Evolutionary conservation across 2,329 filamentous ascomycete species (phyloP).

Genomic region (Sphaerulina musiva): DNA sequence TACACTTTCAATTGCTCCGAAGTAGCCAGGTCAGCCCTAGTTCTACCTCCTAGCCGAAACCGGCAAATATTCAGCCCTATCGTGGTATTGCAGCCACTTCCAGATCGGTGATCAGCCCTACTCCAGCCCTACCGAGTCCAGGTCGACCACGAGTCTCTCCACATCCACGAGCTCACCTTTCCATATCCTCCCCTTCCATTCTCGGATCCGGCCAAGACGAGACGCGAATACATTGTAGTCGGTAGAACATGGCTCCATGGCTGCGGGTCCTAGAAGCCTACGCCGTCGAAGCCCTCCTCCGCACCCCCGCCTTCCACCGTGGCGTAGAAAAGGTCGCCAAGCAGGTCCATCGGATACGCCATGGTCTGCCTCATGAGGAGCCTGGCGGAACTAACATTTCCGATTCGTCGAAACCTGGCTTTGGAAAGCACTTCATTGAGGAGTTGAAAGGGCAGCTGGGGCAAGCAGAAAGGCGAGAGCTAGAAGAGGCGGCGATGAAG

Average conservation of each 20-base stretch:
- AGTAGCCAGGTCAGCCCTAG: background rate
- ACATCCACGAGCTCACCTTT: too few species aligned
- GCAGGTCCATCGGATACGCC: conserved; percentile 39
- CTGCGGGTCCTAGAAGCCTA: conserved; percentile 37
- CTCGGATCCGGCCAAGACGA: too few species aligned
- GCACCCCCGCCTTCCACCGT: conserved; percentile 50
- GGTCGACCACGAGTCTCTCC: too few species aligned
- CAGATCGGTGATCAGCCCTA: too few species aligned
- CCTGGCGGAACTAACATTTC: conserved; percentile 46
- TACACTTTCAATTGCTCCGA: background rate
- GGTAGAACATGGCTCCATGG: conserved; percentile 31
- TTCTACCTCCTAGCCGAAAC: background rate
- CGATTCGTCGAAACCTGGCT: conserved; percentile 30
- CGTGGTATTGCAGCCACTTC: too few species aligned
- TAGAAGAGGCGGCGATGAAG: conserved; percentile 12
- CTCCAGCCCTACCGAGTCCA: too few species aligned
- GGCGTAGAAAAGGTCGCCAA: conserved; percentile 47
- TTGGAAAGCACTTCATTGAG: conserved; percentile 48
- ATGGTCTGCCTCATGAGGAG: conserved; percentile 46
- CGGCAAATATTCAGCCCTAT: too few species aligned
- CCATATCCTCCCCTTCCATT: too few species aligned
- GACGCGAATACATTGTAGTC: background rate
- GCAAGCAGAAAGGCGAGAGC: conserved; percentile 22
- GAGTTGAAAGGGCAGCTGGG: conserved; percentile 40
- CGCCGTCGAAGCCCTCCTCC: conserved; percentile 42